These are phyloP conservation scores for Pulveroboletus sp. DNA, from an alignment of 768 basidiomycete genomes.

Conservation along the genomic window DNA sequence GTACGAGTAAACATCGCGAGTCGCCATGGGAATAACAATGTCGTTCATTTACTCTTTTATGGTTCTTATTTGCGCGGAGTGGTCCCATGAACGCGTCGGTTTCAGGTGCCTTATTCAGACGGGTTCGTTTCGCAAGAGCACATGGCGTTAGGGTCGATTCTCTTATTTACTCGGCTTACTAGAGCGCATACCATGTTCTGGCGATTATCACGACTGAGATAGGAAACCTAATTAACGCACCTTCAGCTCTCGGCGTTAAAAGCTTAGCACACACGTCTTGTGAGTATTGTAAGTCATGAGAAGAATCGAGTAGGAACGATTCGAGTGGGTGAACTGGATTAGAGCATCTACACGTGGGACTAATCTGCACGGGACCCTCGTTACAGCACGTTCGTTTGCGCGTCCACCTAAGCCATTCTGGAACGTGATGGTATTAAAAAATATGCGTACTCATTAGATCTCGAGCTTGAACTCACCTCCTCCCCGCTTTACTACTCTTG, in stretches of 20 bases:
- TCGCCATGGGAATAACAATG: background rate
- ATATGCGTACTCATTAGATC: background rate
- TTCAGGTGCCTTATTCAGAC: too few species aligned
- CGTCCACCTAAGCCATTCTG: background rate
- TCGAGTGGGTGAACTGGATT: background rate
- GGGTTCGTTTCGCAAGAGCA: too few species aligned
- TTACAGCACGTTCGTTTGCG: too few species aligned
- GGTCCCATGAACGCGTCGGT: background rate
- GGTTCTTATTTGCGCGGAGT: background rate
- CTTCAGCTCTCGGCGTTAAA: too few species aligned
- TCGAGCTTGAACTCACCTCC: background rate
- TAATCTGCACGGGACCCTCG: too few species aligned
- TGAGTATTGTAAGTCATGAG: background rate
- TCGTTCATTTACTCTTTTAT: background rate
- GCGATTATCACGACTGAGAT: background rate
- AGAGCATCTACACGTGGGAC: background rate
- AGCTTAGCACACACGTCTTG: too few species aligned
- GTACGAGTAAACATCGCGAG: background rate
- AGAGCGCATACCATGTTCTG: too few species aligned
- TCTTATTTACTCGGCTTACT: too few species aligned
- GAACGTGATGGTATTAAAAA: constrained; percentile 3
- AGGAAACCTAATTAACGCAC: too few species aligned
- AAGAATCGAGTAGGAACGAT: background rate
- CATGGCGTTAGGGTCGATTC: too few species aligned
- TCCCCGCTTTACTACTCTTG: background rate